Evolutionary conservation across 1,284 basidiomycete genomes (phyloP), one percentile per base, ranked within the genome.

Genomic region (Marasmius fiardii): DNA sequence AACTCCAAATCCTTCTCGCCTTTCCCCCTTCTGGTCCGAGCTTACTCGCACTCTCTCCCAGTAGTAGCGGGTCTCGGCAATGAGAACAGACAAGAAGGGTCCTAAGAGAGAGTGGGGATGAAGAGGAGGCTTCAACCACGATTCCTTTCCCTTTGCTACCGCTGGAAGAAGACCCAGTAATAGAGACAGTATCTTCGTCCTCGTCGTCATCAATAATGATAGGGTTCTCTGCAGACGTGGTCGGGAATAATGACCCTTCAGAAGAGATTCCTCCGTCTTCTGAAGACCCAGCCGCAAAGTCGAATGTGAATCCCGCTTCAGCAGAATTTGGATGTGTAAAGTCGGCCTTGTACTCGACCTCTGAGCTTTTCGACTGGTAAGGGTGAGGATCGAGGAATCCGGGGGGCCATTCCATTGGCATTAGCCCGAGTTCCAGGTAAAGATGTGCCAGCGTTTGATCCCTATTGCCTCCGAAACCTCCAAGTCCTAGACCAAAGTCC

Each of bases 281-380:
- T 10, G 64, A 62, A 14, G 74, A 71, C 0, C 75, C 77, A 66
- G 74, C 71, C 0, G 76, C 77, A 66, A 91, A 90, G 64, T 88
- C 79, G 63, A 77, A 78, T 0, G 83, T 81, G 65, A 86, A 91
- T 2, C 86, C 87, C 33, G 82, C 68, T 18, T 76, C 70, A 4
- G 79, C 70, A 11, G 68, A 70, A 8, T 66, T 64, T 2, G 85
- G 79, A 65, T 91, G 88, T 0, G 89, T 91, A 67, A 83, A 90
- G 11, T 72, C 72, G 2, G 72, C 67, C 59, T 76, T 77, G 65
- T 88, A 91, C 54, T 80, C 74, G 3, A 73, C 67, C 48, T 74
- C 73, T 6, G 68, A 64, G 16, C 35, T 41, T 26, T 57, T 56
- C 14, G 52, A 21, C 14, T 37, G 57, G 24, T 51, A 31, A 16